Conservation (phyloP, 331 rosid species). For the Pyrus hybrid region DNA sequence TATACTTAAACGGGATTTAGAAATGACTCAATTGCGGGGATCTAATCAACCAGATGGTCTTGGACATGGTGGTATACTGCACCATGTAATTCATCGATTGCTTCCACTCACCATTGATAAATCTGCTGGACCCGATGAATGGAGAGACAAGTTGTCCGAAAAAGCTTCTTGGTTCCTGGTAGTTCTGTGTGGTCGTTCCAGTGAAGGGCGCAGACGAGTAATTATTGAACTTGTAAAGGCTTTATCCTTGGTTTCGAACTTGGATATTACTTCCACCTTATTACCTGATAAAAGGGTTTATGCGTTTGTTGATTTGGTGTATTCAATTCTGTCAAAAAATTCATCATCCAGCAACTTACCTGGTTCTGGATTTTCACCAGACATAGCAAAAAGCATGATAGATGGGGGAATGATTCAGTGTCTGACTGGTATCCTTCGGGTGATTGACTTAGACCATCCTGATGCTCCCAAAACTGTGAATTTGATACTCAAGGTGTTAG, state of each 20-base stretch:
- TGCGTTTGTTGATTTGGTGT: constrained; percentile 73
- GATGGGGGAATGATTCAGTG: constrained; percentile 92
- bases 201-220: constrained; percentile 94
- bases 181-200: constrained; percentile 89
- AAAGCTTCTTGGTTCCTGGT: constrained; percentile 92
- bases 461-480: constrained; percentile 89
- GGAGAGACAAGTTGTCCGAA: constrained; percentile 93
- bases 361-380: constrained; percentile 94
- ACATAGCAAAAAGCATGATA: constrained; percentile 94
- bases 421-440: constrained; percentile 73
- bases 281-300: constrained; percentile 88
- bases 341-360: constrained; percentile 84
- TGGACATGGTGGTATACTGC: constrained; percentile 68
- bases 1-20: constrained; percentile 84
- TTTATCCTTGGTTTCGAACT: constrained; percentile 48
- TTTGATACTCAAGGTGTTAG: constrained; percentile 81
- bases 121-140: constrained; percentile 94
- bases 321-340: constrained; percentile 86
- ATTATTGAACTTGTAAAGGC: constrained; percentile 81
- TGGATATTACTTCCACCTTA: constrained; percentile 55
- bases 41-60: constrained; percentile 55
- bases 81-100: constrained; percentile 69
- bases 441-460: constrained; percentile 97
- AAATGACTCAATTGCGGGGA: constrained; percentile 74
- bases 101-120: constrained; percentile 75